A percentile compares a stretch with the other conserved stretches of the same genome.
phyloP scores from a whole-genome alignment of 768 basidiomycete genomes.

The Mycena kentingensis region DNA sequence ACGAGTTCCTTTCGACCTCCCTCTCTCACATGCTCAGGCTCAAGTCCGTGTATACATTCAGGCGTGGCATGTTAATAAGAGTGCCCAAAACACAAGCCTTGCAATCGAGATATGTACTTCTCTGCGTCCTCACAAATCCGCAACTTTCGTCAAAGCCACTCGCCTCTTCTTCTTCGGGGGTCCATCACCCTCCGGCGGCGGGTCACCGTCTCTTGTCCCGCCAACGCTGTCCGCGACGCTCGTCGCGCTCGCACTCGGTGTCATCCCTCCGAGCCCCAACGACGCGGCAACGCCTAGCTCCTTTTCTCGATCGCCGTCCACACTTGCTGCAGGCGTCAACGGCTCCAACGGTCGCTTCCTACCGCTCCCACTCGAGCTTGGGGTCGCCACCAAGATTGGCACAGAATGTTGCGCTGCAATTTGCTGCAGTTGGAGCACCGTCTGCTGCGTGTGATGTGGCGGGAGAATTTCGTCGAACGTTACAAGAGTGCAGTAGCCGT shows the following conservation, averaged over 20 bases:
- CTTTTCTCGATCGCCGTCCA: constrained; percentile 42
- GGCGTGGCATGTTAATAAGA: too few relatives aligned
- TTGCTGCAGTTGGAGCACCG: constrained; percentile 84
- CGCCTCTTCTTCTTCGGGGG: constrained; percentile 87
- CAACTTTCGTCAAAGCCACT: constrained; percentile 71
- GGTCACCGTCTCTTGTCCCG: constrained; percentile 27
- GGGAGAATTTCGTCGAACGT: constrained; percentile 94
- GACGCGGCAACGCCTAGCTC: constrained; percentile 20
- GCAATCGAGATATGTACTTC: too few relatives aligned
- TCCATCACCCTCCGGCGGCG: constrained; percentile 35
- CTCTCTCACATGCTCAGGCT: too few relatives aligned
- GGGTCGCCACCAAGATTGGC: constrained; percentile 40
- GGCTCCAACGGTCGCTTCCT: constrained; percentile 47
- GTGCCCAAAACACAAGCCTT: too few relatives aligned
- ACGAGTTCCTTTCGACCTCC: too few relatives aligned
- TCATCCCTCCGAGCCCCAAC: constrained; percentile 23
- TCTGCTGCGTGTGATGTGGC: constrained; percentile 87
- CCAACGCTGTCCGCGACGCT: constrained; percentile 22
- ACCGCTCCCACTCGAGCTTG: constrained; percentile 13
- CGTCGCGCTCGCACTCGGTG: constrained; percentile 9
- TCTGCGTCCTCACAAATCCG: constrained; percentile 44
- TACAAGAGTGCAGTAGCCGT: constrained; percentile 96
- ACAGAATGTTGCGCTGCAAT: constrained; percentile 86
- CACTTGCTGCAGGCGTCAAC: constrained; percentile 51
- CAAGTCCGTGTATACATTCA: too few relatives aligned